Percentiles rank a stretch among this genome's conserved stretches.
These are phyloP conservation scores for Xylariales sp. DNA, from an alignment of 2,329 filamentous ascomycete genomes.

Conservation along the genomic window DNA sequence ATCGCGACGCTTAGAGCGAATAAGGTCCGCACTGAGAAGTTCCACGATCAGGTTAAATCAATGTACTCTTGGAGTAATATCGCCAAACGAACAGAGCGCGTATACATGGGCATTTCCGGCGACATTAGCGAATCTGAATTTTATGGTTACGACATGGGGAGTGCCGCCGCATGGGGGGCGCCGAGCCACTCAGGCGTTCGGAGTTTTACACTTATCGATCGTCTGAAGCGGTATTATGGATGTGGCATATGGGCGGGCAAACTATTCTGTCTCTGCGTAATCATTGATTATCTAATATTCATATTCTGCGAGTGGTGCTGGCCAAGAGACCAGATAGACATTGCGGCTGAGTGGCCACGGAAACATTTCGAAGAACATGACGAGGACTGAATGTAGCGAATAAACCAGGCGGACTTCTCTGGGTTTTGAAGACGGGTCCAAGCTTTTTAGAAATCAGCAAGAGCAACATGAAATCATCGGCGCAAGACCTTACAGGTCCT, in stretches of 20 bases:
- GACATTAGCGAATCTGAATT: slow-evolving; percentile 83
- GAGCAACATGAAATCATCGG: too few species aligned
- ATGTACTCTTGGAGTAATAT: slow-evolving; percentile 99
- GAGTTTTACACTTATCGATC: slow-evolving; percentile 89
- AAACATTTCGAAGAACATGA: slow-evolving; percentile 43
- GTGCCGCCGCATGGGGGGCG: slow-evolving; percentile 60
- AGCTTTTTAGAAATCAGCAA: too few species aligned
- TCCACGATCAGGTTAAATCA: slow-evolving; percentile 93
- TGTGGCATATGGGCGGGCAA: slow-evolving; percentile 99
- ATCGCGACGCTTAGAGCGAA: slow-evolving; percentile 83
- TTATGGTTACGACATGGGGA: slow-evolving; percentile 72
- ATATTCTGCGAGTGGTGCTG: slow-evolving; percentile 84
- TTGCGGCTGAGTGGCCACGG: slow-evolving; percentile 86
- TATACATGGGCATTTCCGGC: slow-evolving; percentile 90
- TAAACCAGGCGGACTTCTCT: too few species aligned
- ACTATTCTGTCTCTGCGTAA: slow-evolving; percentile 88
- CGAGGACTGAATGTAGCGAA: slow-evolving; percentile 20
- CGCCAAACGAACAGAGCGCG: slow-evolving; percentile 85
- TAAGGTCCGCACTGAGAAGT: slow-evolving; percentile 84
- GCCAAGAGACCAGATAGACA: slow-evolving; percentile 80
- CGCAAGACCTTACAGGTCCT: too few species aligned
- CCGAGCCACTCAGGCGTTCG: slow-evolving; percentile 67
- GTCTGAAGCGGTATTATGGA: slow-evolving; percentile 93
- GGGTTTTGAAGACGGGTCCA: too few species aligned
- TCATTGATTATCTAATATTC: slow-evolving; percentile 91